Percentiles rank a stretch among this genome's conserved stretches.
phyloP scores from a whole-genome alignment of 495 filamentous ascomycete species.

The Penicillium flavigenum region DNA sequence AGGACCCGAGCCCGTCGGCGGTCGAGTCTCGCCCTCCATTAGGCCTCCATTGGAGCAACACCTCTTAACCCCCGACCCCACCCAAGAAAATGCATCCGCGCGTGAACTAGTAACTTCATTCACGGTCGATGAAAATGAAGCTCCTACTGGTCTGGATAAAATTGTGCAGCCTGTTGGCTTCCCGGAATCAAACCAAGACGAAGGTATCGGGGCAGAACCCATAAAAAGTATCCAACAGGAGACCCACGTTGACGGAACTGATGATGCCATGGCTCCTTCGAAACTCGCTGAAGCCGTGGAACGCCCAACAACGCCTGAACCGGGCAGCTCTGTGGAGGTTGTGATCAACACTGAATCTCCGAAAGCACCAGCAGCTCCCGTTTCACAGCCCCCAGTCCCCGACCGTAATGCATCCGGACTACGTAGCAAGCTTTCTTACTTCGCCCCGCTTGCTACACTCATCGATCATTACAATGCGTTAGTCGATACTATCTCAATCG shows the following conservation, averaged over 20 bases:
- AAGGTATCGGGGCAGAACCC: neutral
- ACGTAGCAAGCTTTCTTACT: slow-evolving; percentile 64
- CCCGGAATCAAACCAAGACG: neutral
- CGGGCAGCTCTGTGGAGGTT: neutral
- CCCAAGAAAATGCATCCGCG: slow-evolving; percentile 18
- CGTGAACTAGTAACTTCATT: neutral
- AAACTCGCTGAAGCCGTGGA: neutral
- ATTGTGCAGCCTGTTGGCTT: neutral
- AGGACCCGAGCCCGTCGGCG: neutral
- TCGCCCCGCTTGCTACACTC: slow-evolving; percentile 64
- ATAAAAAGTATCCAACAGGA: neutral
- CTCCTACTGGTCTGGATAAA: neutral
- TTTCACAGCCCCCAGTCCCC: slow-evolving; percentile 19
- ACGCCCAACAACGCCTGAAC: neutral
- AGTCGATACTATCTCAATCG: slow-evolving; percentile 69
- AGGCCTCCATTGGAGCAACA: slow-evolving; percentile 13
- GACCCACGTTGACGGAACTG: neutral
- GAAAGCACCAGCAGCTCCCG: slow-evolving; percentile 9
- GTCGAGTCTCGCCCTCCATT: neutral
- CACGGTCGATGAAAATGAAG: slow-evolving; percentile 19
- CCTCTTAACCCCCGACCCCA: slow-evolving; percentile 25
- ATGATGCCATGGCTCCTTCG: neutral
- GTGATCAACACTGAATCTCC: slow-evolving; percentile 7
- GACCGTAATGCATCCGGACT: slow-evolving; percentile 50
- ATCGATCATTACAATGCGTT: slow-evolving; percentile 51